A percentile compares a stretch with the other conserved stretches of the same genome.
These are phyloP conservation scores for Aspergillus vadensis DNA, from an alignment of 2,329 filamentous ascomycete genomes.

Conservation along the genomic window DNA sequence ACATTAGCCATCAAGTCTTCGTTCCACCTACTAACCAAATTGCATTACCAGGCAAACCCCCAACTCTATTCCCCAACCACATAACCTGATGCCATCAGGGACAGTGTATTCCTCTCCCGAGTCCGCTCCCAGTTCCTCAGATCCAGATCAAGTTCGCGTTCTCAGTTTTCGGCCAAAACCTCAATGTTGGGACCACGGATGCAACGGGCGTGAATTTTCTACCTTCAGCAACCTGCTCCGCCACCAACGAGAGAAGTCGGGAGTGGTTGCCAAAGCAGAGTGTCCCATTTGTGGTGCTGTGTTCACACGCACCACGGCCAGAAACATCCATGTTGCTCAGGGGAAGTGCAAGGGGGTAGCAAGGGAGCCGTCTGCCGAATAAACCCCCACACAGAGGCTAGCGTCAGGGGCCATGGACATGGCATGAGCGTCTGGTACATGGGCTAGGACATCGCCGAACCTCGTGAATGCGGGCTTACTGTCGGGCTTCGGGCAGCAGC, in stretches of 20 bases:
- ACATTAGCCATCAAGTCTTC: neutral
- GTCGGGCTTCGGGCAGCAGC: neutral
- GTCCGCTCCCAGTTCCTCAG: constrained; percentile 31
- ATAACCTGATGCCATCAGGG: constrained; percentile 26
- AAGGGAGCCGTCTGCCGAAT: constrained; percentile 32
- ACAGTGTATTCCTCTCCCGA: constrained; percentile 33
- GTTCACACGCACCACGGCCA: constrained; percentile 84
- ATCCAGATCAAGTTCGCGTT: constrained; percentile 61
- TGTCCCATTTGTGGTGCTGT: constrained; percentile 91
- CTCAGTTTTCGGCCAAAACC: constrained; percentile 83
- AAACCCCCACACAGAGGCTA: constrained; percentile 2
- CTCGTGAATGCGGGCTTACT: neutral
- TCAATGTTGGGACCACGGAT: constrained; percentile 96
- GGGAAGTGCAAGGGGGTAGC: constrained; percentile 80
- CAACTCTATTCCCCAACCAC: constrained; percentile 29
- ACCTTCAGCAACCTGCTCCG: constrained; percentile 93
- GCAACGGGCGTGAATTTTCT: constrained; percentile 92
- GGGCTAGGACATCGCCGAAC: neutral
- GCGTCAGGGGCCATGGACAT: neutral
- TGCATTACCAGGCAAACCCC: constrained; percentile 26
- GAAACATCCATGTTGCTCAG: constrained; percentile 82
- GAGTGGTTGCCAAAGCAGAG: constrained; percentile 81
- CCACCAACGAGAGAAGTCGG: constrained; percentile 92
- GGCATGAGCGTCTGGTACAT: neutral
- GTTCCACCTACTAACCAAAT: constrained; percentile 14